Evolutionary conservation across 1,284 basidiomycete genomes (phyloP), one percentile per base, ranked within the genome.

Genomic region (Sanghuangporus baumii): DNA sequence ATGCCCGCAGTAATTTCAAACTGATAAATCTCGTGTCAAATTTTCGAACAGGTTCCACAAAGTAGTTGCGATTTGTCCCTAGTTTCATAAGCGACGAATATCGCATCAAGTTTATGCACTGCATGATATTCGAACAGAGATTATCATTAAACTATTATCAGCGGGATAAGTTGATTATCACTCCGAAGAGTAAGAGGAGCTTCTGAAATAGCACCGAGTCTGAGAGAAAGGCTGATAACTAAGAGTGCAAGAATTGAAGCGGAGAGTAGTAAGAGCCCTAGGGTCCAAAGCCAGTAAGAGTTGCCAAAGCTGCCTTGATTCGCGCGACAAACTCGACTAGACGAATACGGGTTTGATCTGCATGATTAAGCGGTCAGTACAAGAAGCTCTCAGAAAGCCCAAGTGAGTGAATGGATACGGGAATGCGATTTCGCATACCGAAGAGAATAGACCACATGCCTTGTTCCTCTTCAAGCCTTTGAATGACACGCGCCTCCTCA

Each of bases 381-480:
- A n/a, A 46, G 43, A 31, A 31, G 26, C 26, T 31, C 26, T 31
- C 26, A 31, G 26, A 31, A 12, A 43, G 12, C 12, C n/a, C n/a
- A 43, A 14, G n/a, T 31, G 20, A n/a, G 23, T 12, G 20, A 51
- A n/a, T 48, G 47, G 47, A 48, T 41, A 36, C 11, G 51, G 20
- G 37, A 51, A 59, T 54, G 46, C 58, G 31, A 41, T 54, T 36
- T 57, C 54, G 62, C 65, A 55, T 66, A 67, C 68, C 67, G 59
- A 66, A 63, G 54, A 60, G 58, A 59, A 63, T 43, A 11, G 69
- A 69, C 51, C 66, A 78, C 77, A 70, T 77, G 76, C 75, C 75
- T 78, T 78, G 76, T 65, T 78, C 75, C 59, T 67, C 63, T 60
- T 74, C 72, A 6, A 65, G 64, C 50, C 65, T 57, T 38, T 69